Percentiles rank a stretch among this genome's conserved stretches.
Evolutionary conservation across 1,284 basidiomycete species (phyloP).

Genomic region (Rhizoctonia solani): DNA sequence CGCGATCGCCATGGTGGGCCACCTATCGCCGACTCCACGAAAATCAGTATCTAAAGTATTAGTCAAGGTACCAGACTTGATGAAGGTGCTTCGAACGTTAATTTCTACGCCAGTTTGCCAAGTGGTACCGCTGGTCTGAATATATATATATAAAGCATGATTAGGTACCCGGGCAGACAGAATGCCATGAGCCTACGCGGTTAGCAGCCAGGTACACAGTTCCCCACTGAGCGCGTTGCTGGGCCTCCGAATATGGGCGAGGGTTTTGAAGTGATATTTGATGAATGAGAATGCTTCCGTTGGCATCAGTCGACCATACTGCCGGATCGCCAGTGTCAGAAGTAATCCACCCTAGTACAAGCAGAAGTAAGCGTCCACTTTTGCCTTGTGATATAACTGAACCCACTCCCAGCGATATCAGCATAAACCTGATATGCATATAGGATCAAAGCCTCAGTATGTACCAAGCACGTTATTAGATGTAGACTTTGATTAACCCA

Average conservation of each 20-base stretch:
- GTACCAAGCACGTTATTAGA: background rate
- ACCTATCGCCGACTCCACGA: conserved; percentile 60
- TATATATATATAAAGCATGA: background rate
- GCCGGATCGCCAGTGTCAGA: conserved; percentile 61
- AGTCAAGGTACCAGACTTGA: conserved; percentile 55
- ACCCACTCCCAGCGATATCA: conserved; percentile 42
- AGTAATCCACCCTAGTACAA: conserved; percentile 52
- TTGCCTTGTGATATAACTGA: background rate
- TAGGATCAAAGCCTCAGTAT: conserved; percentile 42
- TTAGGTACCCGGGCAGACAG: background rate
- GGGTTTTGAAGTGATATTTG: conserved; percentile 59
- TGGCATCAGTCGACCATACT: conserved; percentile 45
- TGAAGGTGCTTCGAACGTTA: conserved; percentile 59
- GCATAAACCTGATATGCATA: no score
- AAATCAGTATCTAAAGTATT: conserved; percentile 63
- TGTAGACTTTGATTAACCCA: background rate
- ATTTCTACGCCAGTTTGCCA: conserved; percentile 65
- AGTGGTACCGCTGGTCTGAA: conserved; percentile 55
- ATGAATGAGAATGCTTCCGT: conserved; percentile 55
- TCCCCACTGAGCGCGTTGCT: conserved; percentile 64
- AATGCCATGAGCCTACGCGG: conserved; percentile 44
- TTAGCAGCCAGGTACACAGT: conserved; percentile 59
- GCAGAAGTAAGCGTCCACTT: background rate
- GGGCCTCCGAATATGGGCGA: conserved; percentile 54
- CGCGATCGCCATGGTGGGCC: conserved; percentile 68